Percentiles rank a stretch among this genome's conserved stretches.
Conservation (phyloP, 805 yeast genomes). For the Priceomyces medius region DNA sequence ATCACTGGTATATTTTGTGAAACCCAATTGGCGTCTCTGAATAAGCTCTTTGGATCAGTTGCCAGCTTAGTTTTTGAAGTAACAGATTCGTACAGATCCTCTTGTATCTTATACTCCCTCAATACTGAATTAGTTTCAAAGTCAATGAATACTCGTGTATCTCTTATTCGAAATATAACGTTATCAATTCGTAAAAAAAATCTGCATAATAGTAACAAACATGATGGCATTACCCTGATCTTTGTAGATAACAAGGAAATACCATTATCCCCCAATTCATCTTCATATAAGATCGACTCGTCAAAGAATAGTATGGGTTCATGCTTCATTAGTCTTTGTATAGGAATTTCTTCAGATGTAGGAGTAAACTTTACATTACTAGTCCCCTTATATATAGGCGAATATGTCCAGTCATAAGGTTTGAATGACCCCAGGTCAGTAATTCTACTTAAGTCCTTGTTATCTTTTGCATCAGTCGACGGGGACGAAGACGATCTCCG, state of each 20-base stretch:
- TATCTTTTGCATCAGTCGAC: conserved; percentile 22
- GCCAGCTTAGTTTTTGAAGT: conserved; percentile 23
- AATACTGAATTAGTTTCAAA: conserved; percentile 61
- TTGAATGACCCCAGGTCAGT: conserved; percentile 60
- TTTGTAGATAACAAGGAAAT: conserved; percentile 74
- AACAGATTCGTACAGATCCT: conserved; percentile 33
- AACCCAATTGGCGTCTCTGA: conserved; percentile 76
- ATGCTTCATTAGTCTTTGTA: conserved; percentile 63
- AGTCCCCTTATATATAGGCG: conserved; percentile 75
- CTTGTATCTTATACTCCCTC: conserved; percentile 73
- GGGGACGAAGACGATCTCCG: conserved; percentile 25
- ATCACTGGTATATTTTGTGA: conserved; percentile 58
- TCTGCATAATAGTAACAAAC: conserved; percentile 71
- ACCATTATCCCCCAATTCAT: conserved; percentile 96
- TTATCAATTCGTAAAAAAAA: conserved; percentile 87
- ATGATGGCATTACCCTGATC: conserved; percentile 83
- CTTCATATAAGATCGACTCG: conserved; percentile 86
- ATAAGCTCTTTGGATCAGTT: conserved; percentile 41
- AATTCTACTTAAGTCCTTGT: conserved; percentile 35
- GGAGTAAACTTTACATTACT: conserved; percentile 21
- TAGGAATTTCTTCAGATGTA: conserved; percentile 52
- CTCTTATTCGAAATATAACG: conserved; percentile 79
- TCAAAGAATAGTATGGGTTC: conserved; percentile 90
- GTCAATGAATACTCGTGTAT: conserved; percentile 82
- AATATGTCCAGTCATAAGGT: conserved; percentile 96